phyloP scores from a whole-genome alignment of 495 filamentous ascomycete species.

The Penicillium canescens region DNA sequence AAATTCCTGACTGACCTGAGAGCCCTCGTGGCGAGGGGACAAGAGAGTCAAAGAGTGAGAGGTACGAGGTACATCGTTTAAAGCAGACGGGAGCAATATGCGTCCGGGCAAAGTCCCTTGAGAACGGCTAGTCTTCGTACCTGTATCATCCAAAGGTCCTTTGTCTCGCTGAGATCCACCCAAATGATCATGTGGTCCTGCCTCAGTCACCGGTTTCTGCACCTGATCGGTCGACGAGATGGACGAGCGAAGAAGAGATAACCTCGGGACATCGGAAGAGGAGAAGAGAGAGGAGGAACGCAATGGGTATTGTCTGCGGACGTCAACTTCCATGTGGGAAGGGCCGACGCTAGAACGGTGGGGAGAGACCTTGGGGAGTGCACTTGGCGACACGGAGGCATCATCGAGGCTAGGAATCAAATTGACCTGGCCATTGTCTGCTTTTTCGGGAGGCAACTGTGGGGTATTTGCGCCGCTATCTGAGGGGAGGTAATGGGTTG shows the following conservation, averaged over 20 bases:
- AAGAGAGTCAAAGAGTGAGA: slow-evolving; percentile 19
- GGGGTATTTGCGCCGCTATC: slow-evolving; percentile 51
- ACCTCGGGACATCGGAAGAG: slow-evolving; percentile 23
- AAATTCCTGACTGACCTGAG: slow-evolving; percentile 18
- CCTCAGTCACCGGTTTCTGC: slow-evolving; percentile 22
- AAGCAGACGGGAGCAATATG: slow-evolving; percentile 30
- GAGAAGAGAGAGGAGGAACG: slow-evolving; percentile 34
- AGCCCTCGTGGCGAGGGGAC: slow-evolving; percentile 17
- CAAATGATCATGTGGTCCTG: slow-evolving; percentile 8
- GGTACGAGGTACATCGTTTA: slow-evolving; percentile 30
- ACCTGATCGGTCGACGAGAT: slow-evolving; percentile 27
- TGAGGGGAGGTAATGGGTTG: slow-evolving; percentile 56
- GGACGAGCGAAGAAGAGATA: slow-evolving; percentile 31
- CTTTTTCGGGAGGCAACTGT: slow-evolving; percentile 42
- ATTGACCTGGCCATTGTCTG: slow-evolving; percentile 33
- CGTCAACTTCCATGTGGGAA: slow-evolving; percentile 49
- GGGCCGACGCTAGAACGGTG: slow-evolving; percentile 31
- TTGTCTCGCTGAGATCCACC: slow-evolving; percentile 11
- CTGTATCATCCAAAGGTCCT: slow-evolving; percentile 21
- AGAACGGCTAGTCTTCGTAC: slow-evolving; percentile 19
- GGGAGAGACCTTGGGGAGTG: slow-evolving; percentile 40
- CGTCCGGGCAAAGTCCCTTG: slow-evolving; percentile 26
- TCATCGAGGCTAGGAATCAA: slow-evolving; percentile 33
- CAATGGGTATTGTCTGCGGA: slow-evolving; percentile 39
- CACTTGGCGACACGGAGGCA: slow-evolving; percentile 35